Evolutionary conservation across 2,329 filamentous ascomycete genomes (phyloP).

Genomic region (Blastomyces silverae): DNA sequence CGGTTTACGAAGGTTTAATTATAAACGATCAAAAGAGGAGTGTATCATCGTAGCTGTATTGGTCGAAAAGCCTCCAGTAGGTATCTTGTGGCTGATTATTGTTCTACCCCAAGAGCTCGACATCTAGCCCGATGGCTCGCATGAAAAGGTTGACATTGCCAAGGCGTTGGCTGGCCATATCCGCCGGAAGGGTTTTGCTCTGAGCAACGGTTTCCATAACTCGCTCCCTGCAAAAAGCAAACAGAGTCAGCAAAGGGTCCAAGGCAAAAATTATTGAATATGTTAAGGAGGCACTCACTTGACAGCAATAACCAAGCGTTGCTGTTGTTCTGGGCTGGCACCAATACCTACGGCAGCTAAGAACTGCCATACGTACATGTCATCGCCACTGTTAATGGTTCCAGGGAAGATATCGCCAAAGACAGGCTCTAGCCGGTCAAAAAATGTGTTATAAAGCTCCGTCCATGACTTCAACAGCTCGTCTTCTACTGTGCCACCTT

Average conservation of each 20-base stretch:
- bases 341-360: slow-evolving; percentile 91
- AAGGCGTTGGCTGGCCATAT: slow-evolving; percentile 75
- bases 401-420: slow-evolving; percentile 84
- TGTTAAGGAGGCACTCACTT: slow-evolving; percentile 50
- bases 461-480: slow-evolving; percentile 78
- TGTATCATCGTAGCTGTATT: neutral
- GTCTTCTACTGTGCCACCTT: slow-evolving; percentile 63
- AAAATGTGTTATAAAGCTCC: slow-evolving; percentile 74
- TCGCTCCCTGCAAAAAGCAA: slow-evolving; percentile 54
- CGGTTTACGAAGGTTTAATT: neutral
- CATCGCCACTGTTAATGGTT: slow-evolving; percentile 80
- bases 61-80: neutral
- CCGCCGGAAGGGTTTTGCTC: slow-evolving; percentile 78
- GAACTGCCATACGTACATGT: slow-evolving; percentile 98
- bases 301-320: slow-evolving; percentile 85
- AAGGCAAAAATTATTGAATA: neutral
- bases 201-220: slow-evolving; percentile 92
- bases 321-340: slow-evolving; percentile 89
- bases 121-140: slow-evolving; percentile 96
- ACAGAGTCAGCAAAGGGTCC: slow-evolving; percentile 17
- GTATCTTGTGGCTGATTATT: neutral
- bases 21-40: neutral
- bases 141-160: slow-evolving; percentile 97
- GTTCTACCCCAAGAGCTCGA: slow-evolving; percentile 61
- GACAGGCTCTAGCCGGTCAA: slow-evolving; percentile 77